Evolutionary conservation across 2,329 filamentous ascomycete species (phyloP), one percentile per base, ranked within the genome.

Genomic region (Fonsecaea nubica): DNA sequence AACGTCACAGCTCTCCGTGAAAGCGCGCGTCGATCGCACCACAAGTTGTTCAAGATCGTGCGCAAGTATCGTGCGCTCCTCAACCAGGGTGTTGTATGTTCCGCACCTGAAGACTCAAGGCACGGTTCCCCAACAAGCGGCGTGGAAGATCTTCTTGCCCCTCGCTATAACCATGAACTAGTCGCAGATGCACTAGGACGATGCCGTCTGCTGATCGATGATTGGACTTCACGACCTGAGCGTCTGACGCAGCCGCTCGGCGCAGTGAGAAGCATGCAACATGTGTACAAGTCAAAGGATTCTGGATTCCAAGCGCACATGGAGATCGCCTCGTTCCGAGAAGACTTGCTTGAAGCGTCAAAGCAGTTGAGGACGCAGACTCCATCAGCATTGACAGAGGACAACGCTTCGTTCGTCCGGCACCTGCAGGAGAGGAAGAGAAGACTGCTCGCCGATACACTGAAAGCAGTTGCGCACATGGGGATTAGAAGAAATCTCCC

Each of bases 351-450:
- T 58, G 82, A 86, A 88, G 87, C 1, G 91, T 92, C 70, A 81
- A 85, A 1, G 88, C 45, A 93, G 67, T 86, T 98, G 66, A 90
- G 90, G 70, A 92, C 92, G 66, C 90, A 92, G 70, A 99, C 95
- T 0, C 95, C 95, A 0, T 82, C 86, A 0, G 84, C 85, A n/a
- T 80, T 96, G 54, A 97, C 87, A 0, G 92, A 97, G 32, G 93
- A 97, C 52, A 97, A 95, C 77, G 94, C 93, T 75, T 86, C 89
- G 10, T 78, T 86, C 15, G 87, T 97, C 67, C 93, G 96, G 77
- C 92, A 97, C 76, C 87, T 98, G 72, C 98, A 97, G 82, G 89
- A 88, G 2, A 87, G 92, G 73, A 99, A 99, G 80, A 88, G 92
- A 52, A 93, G 93, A 72, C 85, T 98, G 13, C 95, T 96, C 73